A percentile compares a stretch with the other conserved stretches of the same genome.
Conservation (phyloP, 2,329 filamentous ascomycete species). For the Coccinonectria pachysandricola region DNA sequence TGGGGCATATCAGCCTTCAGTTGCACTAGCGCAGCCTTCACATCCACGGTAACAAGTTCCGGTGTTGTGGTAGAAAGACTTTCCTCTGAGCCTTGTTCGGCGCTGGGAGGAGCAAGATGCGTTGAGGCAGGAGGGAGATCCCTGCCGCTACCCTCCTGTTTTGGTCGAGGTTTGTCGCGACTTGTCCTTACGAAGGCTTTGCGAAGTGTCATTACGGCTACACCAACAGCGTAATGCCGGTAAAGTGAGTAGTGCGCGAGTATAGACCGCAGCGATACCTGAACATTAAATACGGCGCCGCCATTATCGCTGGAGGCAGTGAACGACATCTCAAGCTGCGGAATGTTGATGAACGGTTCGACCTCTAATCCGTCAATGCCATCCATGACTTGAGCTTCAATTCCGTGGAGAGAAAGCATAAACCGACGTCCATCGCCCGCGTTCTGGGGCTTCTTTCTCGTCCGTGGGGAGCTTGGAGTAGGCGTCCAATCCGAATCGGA, state of each 20-base stretch:
- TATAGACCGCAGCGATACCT: constrained; percentile 69
- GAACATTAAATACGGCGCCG: constrained; percentile 79
- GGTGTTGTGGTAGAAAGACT: constrained; percentile 24
- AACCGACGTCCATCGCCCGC: constrained; percentile 69
- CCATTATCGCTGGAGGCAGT: constrained; percentile 78
- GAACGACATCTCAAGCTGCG: constrained; percentile 77
- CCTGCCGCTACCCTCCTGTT: constrained; percentile 20
- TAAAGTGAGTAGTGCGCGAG: constrained; percentile 86
- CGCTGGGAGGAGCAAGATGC: constrained; percentile 29
- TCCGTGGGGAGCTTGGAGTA: constrained; percentile 28
- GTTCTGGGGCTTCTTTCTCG: constrained; percentile 43
- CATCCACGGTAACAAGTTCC: constrained; percentile 72
- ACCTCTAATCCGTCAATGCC: constrained; percentile 72
- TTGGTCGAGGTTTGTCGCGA: constrained; percentile 27
- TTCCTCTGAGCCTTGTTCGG: constrained; percentile 22
- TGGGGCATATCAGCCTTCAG: constrained; percentile 80
- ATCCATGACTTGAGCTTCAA: constrained; percentile 88
- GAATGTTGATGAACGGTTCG: constrained; percentile 78
- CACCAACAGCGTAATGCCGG: constrained; percentile 78
- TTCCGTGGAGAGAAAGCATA: constrained; percentile 66
- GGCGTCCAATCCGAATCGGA: constrained; percentile 52
- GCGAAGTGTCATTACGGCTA: constrained; percentile 66
- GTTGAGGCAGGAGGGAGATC: constrained; percentile 15
- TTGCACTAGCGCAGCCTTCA: constrained; percentile 73
- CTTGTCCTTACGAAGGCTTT: constrained; percentile 54